phyloP scores from a whole-genome alignment of 106 monocot species.

The Acanthochlamys bracteata region DNA sequence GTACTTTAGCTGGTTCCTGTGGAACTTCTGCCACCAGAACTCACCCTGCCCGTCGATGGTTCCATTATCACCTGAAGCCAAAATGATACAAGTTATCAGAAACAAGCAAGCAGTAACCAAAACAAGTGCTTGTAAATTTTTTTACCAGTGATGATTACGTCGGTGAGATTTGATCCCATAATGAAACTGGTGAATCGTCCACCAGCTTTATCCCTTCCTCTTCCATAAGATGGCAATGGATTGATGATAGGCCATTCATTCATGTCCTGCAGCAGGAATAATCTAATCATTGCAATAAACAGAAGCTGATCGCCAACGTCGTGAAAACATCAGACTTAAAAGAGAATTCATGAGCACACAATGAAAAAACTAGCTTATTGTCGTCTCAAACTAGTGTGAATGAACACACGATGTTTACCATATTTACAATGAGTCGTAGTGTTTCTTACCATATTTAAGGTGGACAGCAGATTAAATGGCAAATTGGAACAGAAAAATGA shows the following conservation, averaged over 20 bases:
- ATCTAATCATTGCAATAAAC: too few relatives aligned
- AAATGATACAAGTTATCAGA: neutral
- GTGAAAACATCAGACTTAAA: too few relatives aligned
- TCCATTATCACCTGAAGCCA: constrained; percentile 53
- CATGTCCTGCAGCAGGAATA: constrained; percentile 39
- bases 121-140: too few relatives aligned
- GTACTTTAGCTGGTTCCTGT: constrained; percentile 40
- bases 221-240: constrained; percentile 67
- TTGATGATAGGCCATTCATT: constrained; percentile 58
- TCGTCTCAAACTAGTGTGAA: too few relatives aligned
- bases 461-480: too few relatives aligned
- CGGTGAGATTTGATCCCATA: constrained; percentile 64
- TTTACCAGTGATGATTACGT: constrained; percentile 81
- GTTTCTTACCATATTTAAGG: too few relatives aligned
- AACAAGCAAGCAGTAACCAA: too few relatives aligned
- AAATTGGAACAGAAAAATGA: too few relatives aligned
- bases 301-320: too few relatives aligned
- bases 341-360: constrained; percentile 26
- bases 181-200: constrained; percentile 65
- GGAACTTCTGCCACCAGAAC: constrained; percentile 61
- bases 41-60: constrained; percentile 72
- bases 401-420: too few relatives aligned
- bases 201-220: constrained; percentile 57
- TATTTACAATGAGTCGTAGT: too few relatives aligned
- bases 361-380: too few relatives aligned